phyloP scores from a whole-genome alignment of 257 asterid species.

The Solanum pennellii region DNA sequence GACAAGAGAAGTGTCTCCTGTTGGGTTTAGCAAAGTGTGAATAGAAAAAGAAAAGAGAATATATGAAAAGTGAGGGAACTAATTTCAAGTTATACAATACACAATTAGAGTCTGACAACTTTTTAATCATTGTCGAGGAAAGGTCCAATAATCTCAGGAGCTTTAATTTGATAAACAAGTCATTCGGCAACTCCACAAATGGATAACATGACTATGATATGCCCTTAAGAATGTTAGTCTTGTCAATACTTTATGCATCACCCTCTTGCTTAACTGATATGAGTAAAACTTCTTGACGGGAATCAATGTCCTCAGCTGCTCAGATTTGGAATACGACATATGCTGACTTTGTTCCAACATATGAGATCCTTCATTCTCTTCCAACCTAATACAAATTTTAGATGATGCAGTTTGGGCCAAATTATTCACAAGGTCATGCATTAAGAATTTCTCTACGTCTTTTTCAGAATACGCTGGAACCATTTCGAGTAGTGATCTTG shows the following conservation, averaged over 20 bases:
- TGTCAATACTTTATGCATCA: not conserved
- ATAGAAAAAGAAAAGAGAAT: too few relatives aligned
- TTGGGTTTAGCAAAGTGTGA: too few relatives aligned
- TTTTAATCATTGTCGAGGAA: not conserved
- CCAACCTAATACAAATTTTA: not conserved
- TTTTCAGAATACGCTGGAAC: not conserved
- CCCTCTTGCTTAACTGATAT: not conserved
- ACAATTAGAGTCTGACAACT: not conserved
- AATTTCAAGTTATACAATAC: not conserved
- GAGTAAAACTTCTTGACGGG: fast-evolving
- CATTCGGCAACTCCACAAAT: not conserved
- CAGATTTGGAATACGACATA: not conserved
- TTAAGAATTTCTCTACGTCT: not conserved
- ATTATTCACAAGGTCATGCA: slow-evolving; percentile 5
- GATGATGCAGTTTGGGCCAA: not conserved
- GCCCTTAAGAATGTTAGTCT: not conserved
- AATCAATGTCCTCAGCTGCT: not conserved
- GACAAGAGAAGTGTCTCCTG: not conserved
- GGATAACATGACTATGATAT: not conserved
- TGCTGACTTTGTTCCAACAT: not conserved
- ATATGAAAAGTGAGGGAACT: too few relatives aligned
- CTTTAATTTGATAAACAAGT: not conserved
- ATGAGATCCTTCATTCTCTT: not conserved
- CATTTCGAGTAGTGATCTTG: not conserved
- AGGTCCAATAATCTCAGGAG: not conserved